Evolutionary conservation across 2,329 filamentous ascomycete genomes (phyloP), one percentile per base, ranked within the genome.

Genomic region (Monosporascus sp.): DNA sequence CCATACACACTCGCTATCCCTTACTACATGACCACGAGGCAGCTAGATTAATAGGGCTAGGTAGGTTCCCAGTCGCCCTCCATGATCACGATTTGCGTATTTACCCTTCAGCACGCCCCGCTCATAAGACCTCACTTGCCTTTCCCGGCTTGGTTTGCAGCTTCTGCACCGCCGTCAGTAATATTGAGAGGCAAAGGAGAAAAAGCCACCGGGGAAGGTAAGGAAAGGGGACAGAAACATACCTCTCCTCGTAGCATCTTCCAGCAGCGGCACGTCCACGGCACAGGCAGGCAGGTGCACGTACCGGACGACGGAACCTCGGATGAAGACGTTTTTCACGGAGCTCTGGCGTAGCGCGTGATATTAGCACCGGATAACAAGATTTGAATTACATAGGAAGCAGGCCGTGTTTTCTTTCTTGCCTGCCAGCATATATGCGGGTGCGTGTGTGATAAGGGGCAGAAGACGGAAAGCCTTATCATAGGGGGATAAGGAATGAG

Each of bases 291-390:
- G 91, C 49, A 97, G 76, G 71, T 97, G 90, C 49, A 97, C 90
- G 67, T 97, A 97, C 63, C 92, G 82, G 59, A 97, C 92, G 45
- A 96, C 92, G 53, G 89, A 95, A 35, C 92, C 92, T 65, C 92
- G 83, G 66, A 97, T 96, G 69, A 97, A 97, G 74, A 96, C 90
- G 67, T 96, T 96, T 77, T 95, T 96, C 60, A 96, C 91, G 18
- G 90, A 83, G 71, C 80, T 84, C 79, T 83, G 54, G 31, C n/a
- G 31, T 5, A 5, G 9, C 11, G 31, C 31, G 11, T 35, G 31
- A 35, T 47, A 20, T 24, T 20, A 18, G 18, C 27, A 18, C 22
- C 25, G 27, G 35, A 20, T 9, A 20, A 35, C 11, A 35, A 5
- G 4, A 5, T 35, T 31, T 14, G 31, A 35, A 35, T 35, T 14